These are phyloP conservation scores for Rhizophora apiculata DNA, from an alignment of 345 rosid genomes.

Conservation along the genomic window DNA sequence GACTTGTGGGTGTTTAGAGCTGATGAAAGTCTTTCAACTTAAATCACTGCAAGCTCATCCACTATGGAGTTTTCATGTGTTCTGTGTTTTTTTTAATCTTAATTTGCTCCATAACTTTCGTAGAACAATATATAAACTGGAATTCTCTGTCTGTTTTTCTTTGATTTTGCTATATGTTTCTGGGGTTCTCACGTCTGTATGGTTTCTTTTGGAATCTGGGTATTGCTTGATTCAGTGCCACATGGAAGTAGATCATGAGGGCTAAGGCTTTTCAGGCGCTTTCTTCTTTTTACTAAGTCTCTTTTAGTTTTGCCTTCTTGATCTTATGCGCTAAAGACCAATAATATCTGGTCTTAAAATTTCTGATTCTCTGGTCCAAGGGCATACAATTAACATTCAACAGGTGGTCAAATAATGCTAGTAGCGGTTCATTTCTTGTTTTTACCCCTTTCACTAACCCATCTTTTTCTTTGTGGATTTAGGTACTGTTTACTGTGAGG, in stretches of 20 bases:
- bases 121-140: background rate
- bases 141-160: constrained; percentile 2
- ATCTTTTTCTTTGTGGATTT: background rate
- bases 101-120: background rate
- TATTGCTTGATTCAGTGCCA: constrained; percentile 14
- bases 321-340: background rate
- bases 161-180: constrained; percentile 6
- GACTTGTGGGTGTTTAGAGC: constrained; percentile 3
- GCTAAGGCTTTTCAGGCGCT: background rate
- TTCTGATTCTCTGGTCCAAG: no score
- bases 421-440: no score
- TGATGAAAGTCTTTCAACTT: background rate
- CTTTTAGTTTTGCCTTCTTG: background rate
- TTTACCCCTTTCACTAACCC: no score
- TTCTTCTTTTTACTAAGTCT: background rate
- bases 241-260: background rate
- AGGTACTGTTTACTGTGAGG: background rate
- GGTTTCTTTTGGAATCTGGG: constrained; percentile 19
- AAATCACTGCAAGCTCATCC: background rate
- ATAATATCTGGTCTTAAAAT: no score
- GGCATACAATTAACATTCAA: no score
- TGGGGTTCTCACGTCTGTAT: background rate
- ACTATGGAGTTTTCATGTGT: background rate
- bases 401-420: no score
- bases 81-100: background rate